A percentile compares a stretch with the other conserved stretches of the same genome.
These are phyloP conservation scores for Aspergillus novoparasiticus DNA, from an alignment of 2,329 filamentous ascomycete species.

Conservation along the genomic window DNA sequence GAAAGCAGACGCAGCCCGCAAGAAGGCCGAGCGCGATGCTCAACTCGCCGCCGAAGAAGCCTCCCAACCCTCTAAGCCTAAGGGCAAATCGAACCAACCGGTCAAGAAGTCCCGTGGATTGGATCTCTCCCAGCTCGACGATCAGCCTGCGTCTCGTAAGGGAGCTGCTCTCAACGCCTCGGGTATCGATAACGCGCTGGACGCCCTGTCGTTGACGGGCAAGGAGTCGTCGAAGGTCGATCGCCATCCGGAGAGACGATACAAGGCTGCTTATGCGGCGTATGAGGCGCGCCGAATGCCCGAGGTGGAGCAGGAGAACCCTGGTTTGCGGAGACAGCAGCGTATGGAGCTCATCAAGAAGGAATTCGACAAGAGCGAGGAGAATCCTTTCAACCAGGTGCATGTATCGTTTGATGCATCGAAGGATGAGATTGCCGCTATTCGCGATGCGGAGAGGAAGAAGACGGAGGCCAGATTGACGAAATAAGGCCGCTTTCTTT, in stretches of 20 bases:
- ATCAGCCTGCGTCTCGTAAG: conserved; percentile 50
- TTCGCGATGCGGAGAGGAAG: conserved; percentile 66
- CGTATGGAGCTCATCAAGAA: conserved; percentile 80
- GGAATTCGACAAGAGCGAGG: conserved; percentile 92
- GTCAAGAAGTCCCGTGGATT: conserved; percentile 59
- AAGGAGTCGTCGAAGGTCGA: conserved; percentile 72
- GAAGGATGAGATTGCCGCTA: conserved; percentile 71
- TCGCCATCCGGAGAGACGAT: conserved; percentile 82
- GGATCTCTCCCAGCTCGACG: conserved; percentile 75
- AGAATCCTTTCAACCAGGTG: conserved; percentile 94
- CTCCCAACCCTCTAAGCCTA: conserved; percentile 61
- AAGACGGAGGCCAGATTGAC: conserved; percentile 73
- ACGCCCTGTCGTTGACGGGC: conserved; percentile 72
- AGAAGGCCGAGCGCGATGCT: conserved; percentile 91
- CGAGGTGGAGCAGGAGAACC: conserved; percentile 83
- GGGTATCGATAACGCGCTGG: conserved; percentile 91
- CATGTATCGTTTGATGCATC: conserved; percentile 74
- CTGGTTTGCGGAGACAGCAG: conserved; percentile 79
- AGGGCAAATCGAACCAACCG: conserved; percentile 54
- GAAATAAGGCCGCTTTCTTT: conserved; percentile 21
- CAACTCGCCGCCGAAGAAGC: conserved; percentile 81
- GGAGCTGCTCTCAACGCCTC: conserved; percentile 72
- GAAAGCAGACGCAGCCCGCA: conserved; percentile 77
- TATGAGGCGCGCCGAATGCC: conserved; percentile 79
- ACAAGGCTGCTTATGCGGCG: conserved; percentile 79